A percentile compares a stretch with the other conserved stretches of the same genome.
These are phyloP conservation scores for Pyricularia pennisetigena DNA, from an alignment of 2,329 filamentous ascomycete species.

Conservation along the genomic window DNA sequence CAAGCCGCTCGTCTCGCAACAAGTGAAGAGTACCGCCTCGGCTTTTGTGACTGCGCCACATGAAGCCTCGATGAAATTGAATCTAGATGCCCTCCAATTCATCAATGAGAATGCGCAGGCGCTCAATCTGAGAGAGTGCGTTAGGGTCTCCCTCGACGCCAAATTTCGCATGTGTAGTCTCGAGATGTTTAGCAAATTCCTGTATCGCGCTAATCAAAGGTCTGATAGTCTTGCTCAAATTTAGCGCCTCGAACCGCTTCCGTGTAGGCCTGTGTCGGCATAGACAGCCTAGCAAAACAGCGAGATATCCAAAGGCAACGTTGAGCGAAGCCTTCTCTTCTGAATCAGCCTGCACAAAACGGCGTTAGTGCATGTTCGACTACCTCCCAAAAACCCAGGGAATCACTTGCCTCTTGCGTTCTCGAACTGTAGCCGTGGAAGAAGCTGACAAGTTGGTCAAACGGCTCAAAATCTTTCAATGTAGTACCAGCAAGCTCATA, in stretches of 20 bases:
- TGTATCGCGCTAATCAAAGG: slow-evolving; percentile 41
- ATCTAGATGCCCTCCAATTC: slow-evolving; percentile 19
- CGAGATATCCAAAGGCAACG: slow-evolving; percentile 78
- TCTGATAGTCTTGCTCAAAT: slow-evolving; percentile 31
- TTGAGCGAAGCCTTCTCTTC: slow-evolving; percentile 68
- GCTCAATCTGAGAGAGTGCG: slow-evolving; percentile 11
- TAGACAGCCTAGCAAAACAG: slow-evolving; percentile 74
- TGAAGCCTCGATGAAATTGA: not conserved
- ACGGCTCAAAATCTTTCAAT: slow-evolving; percentile 29
- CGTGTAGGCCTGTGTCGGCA: slow-evolving; percentile 45
- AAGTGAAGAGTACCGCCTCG: not conserved
- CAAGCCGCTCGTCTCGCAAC: not conserved
- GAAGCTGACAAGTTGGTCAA: slow-evolving; percentile 46
- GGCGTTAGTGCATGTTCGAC: slow-evolving; percentile 10
- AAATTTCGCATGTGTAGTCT: slow-evolving; percentile 25
- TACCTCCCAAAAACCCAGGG: not conserved
- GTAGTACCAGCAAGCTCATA: slow-evolving; percentile 49
- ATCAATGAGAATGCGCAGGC: slow-evolving; percentile 28
- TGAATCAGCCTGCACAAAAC: slow-evolving; percentile 48
- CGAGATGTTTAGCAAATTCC: slow-evolving; percentile 43
- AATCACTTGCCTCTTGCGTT: slow-evolving; percentile 53
- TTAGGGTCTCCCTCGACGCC: not conserved
- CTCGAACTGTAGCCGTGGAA: slow-evolving; percentile 60
- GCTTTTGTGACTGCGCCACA: not conserved
- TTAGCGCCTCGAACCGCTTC: slow-evolving; percentile 29